Conservation (phyloP, 2,329 filamentous ascomycete species). For the Xylaria sp. region DNA sequence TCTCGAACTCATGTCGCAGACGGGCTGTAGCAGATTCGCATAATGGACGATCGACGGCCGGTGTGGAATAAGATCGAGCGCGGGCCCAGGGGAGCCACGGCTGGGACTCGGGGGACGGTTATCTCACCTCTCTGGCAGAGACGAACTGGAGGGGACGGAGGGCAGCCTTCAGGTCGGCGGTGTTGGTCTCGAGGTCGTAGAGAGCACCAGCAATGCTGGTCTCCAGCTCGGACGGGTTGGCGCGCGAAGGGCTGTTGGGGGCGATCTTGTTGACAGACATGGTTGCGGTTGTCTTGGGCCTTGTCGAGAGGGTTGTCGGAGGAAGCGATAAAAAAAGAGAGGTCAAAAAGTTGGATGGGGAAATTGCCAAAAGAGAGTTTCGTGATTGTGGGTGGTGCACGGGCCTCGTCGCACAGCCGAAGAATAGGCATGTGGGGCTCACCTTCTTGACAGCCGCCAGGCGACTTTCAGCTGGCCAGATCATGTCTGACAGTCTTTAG, state of each 20-base stretch:
- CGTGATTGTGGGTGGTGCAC: slow-evolving; percentile 33
- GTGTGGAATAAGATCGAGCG: slow-evolving; percentile 38
- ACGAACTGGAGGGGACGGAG: slow-evolving; percentile 98
- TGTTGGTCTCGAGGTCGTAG: slow-evolving; percentile 99
- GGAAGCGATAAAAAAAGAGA: slow-evolving; percentile 21
- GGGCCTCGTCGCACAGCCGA: slow-evolving; percentile 27
- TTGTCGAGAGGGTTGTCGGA: slow-evolving; percentile 26
- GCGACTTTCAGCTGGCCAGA: neutral
- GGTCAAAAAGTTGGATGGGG: slow-evolving; percentile 11
- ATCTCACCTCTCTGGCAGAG: slow-evolving; percentile 94
- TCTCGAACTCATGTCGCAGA: slow-evolving; percentile 28
- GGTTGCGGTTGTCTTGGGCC: slow-evolving; percentile 33
- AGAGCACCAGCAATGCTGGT: slow-evolving; percentile 95
- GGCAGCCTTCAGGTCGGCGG: slow-evolving; percentile 93
- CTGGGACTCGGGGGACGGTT: slow-evolving; percentile 48
- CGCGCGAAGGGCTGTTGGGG: slow-evolving; percentile 92
- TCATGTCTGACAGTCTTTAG: neutral
- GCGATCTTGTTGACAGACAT: slow-evolving; percentile 81
- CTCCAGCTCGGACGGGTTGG: slow-evolving; percentile 97
- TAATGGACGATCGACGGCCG: slow-evolving; percentile 23
- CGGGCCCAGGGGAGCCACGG: slow-evolving; percentile 33
- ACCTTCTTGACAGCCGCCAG: neutral
- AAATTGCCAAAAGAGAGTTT: slow-evolving; percentile 27
- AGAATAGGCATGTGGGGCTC: neutral
- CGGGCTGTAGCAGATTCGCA: slow-evolving; percentile 32